Base-by-base conservation (phyloP, 305 asterid genomes). In the Euphrasia arctica region DNA sequence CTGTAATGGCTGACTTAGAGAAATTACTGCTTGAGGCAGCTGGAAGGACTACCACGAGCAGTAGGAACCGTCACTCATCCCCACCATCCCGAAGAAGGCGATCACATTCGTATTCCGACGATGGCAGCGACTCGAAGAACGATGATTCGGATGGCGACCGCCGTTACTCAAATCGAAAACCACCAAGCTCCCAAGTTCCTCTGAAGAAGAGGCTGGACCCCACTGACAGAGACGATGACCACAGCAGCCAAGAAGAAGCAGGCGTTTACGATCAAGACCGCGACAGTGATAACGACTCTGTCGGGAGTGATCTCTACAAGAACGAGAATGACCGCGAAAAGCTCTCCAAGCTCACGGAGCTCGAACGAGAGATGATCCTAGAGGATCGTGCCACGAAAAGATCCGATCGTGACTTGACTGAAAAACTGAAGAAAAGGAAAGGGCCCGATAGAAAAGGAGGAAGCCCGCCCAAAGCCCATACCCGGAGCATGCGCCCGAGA, bases 221-320 rank as follows among this genome's bases (percentile, higher is more conserved):
- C 22, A 14, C 79, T 0, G 96, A 87, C 66, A 85, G 88, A 73
- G 96, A 88, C 39, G 89, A 88, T 68, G 93, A 79, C 67, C 84
- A 70, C 14, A 85, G 88, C 60, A 84, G 85, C 68, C 85, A 79
- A 65, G 96, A 86, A 61, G 91, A 78, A 39, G 98, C 75, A 9
- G 89, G 75, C 48, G 68, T 72, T 58, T 80, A 77, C 70, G 84
- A 73, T 60, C 75, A 55, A 48, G 90, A 78, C 36, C 86, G 68
- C 67, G 92, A 87, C 78, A 92, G 98, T 62, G 98, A 92, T 68
- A 95, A 82, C 52, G 97, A 90, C 74, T 89, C 97, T 52, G 84
- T 92, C 56, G 98, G 97, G 72, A 92, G 98, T 73, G 98, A 92
- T 75, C 86, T 92, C 60, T 92, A 87, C 81, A 90, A 87, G 83